phyloP scores from a whole-genome alignment of 257 asterid genomes.

The Lithospermum erythrorhizon region DNA sequence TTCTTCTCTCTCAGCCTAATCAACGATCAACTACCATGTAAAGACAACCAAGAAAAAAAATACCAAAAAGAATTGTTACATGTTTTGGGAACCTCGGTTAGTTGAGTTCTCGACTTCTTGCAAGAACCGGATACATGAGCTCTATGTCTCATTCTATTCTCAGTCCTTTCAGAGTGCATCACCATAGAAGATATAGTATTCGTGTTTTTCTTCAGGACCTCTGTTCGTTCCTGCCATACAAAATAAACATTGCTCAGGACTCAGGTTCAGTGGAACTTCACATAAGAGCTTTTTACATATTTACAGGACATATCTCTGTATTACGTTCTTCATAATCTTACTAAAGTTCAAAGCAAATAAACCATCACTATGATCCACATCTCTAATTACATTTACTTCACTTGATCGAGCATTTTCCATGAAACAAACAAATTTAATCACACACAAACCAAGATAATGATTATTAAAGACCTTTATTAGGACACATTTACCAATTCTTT shows the following conservation, averaged over 20 bases:
- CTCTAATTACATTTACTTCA: no score
- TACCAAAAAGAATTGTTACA: not conserved
- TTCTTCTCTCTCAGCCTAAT: slow-evolving; percentile 63
- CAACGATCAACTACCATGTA: not conserved
- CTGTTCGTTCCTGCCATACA: not conserved
- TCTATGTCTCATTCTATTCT: slow-evolving; percentile 14
- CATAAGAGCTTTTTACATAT: no score
- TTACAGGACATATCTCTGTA: no score
- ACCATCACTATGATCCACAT: no score
- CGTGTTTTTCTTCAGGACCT: not conserved
- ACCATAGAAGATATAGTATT: not conserved
- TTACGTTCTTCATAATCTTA: no score
- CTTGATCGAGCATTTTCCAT: no score
- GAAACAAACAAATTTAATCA: no score
- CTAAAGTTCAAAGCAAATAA: no score
- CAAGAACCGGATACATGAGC: slow-evolving; percentile 11
- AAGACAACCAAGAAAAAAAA: not conserved
- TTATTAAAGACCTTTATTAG: no score
- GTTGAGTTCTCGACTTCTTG: slow-evolving; percentile 28
- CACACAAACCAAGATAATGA: no score
- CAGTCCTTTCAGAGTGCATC: slow-evolving; percentile 1
- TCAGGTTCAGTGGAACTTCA: not conserved
- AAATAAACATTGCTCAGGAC: not conserved
- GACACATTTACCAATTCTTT: no score
- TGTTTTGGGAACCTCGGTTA: slow-evolving; percentile 33